These are phyloP conservation scores for Calonectria henricotiae DNA, from an alignment of 2,329 filamentous ascomycete genomes.

Conservation along the genomic window DNA sequence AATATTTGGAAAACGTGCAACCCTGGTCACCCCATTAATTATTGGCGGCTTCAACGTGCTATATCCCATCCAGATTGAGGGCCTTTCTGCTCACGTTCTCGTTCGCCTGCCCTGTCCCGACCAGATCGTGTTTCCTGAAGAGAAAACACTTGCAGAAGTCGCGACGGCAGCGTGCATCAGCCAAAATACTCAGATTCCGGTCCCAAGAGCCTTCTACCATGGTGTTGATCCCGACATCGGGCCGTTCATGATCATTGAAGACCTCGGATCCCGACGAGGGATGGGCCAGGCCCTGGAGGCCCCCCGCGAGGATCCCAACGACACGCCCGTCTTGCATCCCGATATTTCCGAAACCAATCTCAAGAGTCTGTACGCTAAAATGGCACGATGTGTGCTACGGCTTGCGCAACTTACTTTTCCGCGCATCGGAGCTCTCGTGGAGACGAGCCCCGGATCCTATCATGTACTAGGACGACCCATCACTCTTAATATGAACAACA, in stretches of 20 bases:
- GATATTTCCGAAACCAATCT: constrained; percentile 55
- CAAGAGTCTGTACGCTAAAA: constrained; percentile 55
- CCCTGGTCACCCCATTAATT: constrained; percentile 47
- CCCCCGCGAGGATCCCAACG: constrained; percentile 41
- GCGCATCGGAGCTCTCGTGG: constrained; percentile 59
- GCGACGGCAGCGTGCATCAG: constrained; percentile 45
- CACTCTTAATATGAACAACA: constrained; percentile 61
- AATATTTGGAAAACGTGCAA: constrained; percentile 41
- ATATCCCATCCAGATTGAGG: constrained; percentile 31
- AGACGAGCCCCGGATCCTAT: constrained; percentile 51
- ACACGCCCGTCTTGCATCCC: constrained; percentile 44
- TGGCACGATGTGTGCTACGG: constrained; percentile 62
- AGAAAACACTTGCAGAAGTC: constrained; percentile 48
- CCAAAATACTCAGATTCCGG: constrained; percentile 46
- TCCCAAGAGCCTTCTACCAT: constrained; percentile 48
- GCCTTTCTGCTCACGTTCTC: constrained; percentile 37
- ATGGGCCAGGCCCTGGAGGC: constrained; percentile 42
- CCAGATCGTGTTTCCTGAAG: constrained; percentile 43
- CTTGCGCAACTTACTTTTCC: constrained; percentile 57
- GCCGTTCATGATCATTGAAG: constrained; percentile 49
- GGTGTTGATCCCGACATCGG: constrained; percentile 47
- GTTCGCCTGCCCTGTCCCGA: constrained; percentile 49
- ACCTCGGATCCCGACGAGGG: constrained; percentile 39
- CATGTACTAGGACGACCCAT: constrained; percentile 57
- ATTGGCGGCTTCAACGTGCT: constrained; percentile 51